These are phyloP conservation scores for Lasiodiplodia sp. DNA, from an alignment of 2,329 filamentous ascomycete species.

Conservation along the genomic window DNA sequence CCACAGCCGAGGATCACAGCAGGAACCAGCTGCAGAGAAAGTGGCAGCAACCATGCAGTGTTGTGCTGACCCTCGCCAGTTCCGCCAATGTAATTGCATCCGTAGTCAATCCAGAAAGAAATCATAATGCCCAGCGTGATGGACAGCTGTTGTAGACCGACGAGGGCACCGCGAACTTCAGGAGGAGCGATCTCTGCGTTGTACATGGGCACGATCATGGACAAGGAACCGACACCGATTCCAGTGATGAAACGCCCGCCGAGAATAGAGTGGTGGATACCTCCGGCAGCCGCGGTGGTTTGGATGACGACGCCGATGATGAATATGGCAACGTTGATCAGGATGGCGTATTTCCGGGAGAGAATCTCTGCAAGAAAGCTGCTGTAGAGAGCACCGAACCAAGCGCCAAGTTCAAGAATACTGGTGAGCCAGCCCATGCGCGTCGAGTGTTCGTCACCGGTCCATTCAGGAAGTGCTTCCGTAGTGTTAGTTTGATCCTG, in stretches of 20 bases:
- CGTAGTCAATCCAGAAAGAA: slow-evolving; percentile 65
- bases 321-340: slow-evolving; percentile 72
- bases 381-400: slow-evolving; percentile 75
- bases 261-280: slow-evolving; percentile 67
- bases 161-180: slow-evolving; percentile 71
- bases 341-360: slow-evolving; percentile 73
- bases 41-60: slow-evolving; percentile 76
- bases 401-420: slow-evolving; percentile 78
- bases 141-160: slow-evolving; percentile 70
- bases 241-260: slow-evolving; percentile 76
- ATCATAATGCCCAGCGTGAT: slow-evolving; percentile 59
- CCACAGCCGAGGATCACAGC: slow-evolving; percentile 71
- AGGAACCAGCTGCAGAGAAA: slow-evolving; percentile 74
- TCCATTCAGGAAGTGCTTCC: slow-evolving; percentile 29
- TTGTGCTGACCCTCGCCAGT: slow-evolving; percentile 66
- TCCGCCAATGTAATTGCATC: slow-evolving; percentile 63
- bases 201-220: slow-evolving; percentile 70
- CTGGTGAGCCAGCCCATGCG: slow-evolving; percentile 60
- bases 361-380: slow-evolving; percentile 75
- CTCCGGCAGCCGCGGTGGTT: slow-evolving; percentile 63
- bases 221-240: slow-evolving; percentile 73
- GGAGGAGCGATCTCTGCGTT: slow-evolving; percentile 59
- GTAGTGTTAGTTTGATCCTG: background rate
- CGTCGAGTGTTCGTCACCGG: slow-evolving; percentile 36
- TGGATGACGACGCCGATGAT: slow-evolving; percentile 75